These are phyloP conservation scores for Ustilago lituana DNA, from an alignment of 1,284 basidiomycete genomes.

Conservation along the genomic window DNA sequence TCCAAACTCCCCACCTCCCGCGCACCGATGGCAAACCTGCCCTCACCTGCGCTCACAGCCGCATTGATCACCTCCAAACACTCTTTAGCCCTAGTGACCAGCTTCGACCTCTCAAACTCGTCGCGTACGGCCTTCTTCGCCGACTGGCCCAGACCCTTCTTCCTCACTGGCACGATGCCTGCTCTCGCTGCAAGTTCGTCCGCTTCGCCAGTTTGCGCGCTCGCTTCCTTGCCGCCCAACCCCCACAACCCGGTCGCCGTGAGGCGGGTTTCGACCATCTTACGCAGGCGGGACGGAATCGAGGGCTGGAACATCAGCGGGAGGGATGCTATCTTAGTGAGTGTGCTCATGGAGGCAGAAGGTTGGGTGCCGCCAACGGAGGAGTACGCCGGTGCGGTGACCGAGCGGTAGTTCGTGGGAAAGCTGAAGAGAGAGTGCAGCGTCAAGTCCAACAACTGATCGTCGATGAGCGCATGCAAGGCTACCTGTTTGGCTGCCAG, in stretches of 20 bases:
- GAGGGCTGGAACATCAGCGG: slow-evolving; percentile 30
- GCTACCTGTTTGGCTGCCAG: slow-evolving; percentile 21
- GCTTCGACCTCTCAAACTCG: slow-evolving; percentile 41
- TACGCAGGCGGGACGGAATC: slow-evolving; percentile 51
- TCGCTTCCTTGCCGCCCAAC: slow-evolving; percentile 45
- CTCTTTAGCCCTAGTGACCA: slow-evolving; percentile 24
- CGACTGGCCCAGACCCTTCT: slow-evolving; percentile 28
- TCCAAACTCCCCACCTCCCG: slow-evolving; percentile 32
- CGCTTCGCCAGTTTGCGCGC: slow-evolving; percentile 25
- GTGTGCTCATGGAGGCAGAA: background rate
- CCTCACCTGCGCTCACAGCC: background rate
- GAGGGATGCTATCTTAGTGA: slow-evolving; percentile 15
- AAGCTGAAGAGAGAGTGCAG: slow-evolving; percentile 57
- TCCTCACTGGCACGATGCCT: slow-evolving; percentile 31
- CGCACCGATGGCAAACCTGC: background rate
- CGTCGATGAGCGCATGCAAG: slow-evolving; percentile 51
- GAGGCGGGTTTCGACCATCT: slow-evolving; percentile 50
- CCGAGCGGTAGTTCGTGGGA: slow-evolving; percentile 51
- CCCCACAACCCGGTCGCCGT: slow-evolving; percentile 46
- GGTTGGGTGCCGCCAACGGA: slow-evolving; percentile 8
- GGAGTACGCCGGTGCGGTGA: slow-evolving; percentile 43
- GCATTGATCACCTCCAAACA: slow-evolving; percentile 35
- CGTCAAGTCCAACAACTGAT: slow-evolving; percentile 47
- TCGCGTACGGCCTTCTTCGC: slow-evolving; percentile 33
- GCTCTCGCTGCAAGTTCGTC: slow-evolving; percentile 43